Conservation (phyloP, 306 rosid species). For the Cicer yamashitae region DNA sequence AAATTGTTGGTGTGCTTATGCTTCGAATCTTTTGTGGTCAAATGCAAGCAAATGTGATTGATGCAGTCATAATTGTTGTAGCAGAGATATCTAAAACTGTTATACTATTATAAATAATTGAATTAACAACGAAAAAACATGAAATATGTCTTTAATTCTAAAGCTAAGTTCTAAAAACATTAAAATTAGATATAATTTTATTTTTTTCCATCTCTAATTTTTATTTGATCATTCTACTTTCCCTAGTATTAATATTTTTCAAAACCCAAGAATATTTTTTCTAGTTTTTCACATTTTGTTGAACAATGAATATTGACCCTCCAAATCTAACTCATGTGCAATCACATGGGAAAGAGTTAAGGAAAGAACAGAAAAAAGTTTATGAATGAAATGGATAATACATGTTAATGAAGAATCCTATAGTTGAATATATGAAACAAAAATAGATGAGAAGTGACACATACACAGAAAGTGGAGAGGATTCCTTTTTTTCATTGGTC, state of each 20-base stretch:
- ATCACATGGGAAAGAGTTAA: constrained; percentile 59
- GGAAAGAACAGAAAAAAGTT: constrained; percentile 38
- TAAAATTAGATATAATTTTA: no score
- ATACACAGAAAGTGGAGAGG: constrained; percentile 61
- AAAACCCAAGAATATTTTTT: background rate
- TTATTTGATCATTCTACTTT: background rate
- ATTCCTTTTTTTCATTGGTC: constrained; percentile 55
- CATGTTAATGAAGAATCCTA: constrained; percentile 43
- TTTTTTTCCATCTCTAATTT: no score
- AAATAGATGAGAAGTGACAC: constrained; percentile 52
- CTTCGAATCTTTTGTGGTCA: no score
- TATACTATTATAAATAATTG: no score
- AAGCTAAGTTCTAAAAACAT: no score
- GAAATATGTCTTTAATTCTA: no score
- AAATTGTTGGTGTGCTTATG: no score
- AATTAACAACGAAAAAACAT: no score
- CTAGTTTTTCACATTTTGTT: constrained; percentile 15
- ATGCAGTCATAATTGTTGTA: no score
- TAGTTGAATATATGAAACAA: constrained; percentile 46
- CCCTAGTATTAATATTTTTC: background rate
- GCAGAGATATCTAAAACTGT: no score
- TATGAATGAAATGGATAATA: constrained; percentile 48
- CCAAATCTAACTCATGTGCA: constrained; percentile 48
- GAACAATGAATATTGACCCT: constrained; percentile 30
- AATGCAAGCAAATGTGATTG: no score